Percentiles rank a stretch among this genome's conserved stretches.
Evolutionary conservation across 2,329 filamentous ascomycete species (phyloP).

Genomic region (Talaromyces funiculosus): DNA sequence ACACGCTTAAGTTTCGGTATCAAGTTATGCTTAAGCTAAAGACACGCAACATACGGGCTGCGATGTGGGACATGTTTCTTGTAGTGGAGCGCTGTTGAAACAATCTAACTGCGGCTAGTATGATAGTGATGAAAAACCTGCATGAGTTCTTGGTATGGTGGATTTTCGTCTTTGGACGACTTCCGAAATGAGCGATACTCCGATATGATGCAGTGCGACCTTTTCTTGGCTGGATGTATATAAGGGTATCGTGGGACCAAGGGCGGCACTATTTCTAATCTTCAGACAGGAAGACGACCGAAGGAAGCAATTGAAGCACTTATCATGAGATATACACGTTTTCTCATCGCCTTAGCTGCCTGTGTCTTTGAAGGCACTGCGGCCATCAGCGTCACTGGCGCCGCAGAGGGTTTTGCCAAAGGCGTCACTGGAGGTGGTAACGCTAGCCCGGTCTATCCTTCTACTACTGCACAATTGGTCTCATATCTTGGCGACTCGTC

Average conservation of each 20-base stretch:
- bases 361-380: not conserved
- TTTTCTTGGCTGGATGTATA: slow-evolving; percentile 50
- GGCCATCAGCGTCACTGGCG: slow-evolving; percentile 5
- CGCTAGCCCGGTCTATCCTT: slow-evolving; percentile 6
- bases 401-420: slow-evolving; percentile 9
- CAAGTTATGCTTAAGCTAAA: not conserved
- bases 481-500: slow-evolving; percentile 7
- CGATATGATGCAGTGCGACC: not conserved
- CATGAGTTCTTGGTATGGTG: not conserved
- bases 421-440: slow-evolving; percentile 10
- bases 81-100: not conserved
- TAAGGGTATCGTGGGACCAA: slow-evolving; percentile 33
- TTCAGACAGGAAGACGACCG: not conserved
- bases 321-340: slow-evolving; percentile 2
- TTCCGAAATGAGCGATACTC: slow-evolving; percentile 2
- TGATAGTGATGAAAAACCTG: not conserved
- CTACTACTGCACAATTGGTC: slow-evolving; percentile 7
- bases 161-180: not conserved
- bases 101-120: not conserved
- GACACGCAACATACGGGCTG: not conserved
- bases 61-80: not conserved
- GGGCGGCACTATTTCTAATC: not conserved
- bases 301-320: slow-evolving; percentile 37
- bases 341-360: not conserved
- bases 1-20: not conserved